phyloP scores from a whole-genome alignment of 1,284 basidiomycete species.

The Marasmius sp. region DNA sequence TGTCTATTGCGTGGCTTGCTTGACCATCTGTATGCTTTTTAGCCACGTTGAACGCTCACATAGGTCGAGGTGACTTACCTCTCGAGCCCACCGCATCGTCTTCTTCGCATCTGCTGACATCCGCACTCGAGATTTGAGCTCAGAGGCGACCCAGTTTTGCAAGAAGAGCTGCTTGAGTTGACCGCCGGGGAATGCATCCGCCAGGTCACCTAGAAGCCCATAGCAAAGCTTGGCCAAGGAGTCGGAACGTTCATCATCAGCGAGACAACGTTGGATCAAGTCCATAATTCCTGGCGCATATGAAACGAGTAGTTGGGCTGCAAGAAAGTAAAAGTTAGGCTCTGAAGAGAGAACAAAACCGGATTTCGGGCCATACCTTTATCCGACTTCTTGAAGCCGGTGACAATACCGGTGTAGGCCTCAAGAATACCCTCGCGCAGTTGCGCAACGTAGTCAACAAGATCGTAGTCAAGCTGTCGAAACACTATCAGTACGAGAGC shows the following conservation, averaged over 20 bases:
- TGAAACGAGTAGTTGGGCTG: slow-evolving; percentile 69
- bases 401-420: slow-evolving; percentile 94
- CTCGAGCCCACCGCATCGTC: slow-evolving; percentile 81
- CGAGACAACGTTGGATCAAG: slow-evolving; percentile 79
- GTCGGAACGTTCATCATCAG: slow-evolving; percentile 86
- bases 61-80: slow-evolving; percentile 44
- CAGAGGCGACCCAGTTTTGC: slow-evolving; percentile 78
- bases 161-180: slow-evolving; percentile 82
- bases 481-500: slow-evolving; percentile 7
- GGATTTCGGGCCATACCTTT: slow-evolving; percentile 49
- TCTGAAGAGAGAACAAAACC: not conserved
- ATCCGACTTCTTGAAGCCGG: slow-evolving; percentile 83
- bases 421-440: slow-evolving; percentile 96
- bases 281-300: slow-evolving; percentile 80
- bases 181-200: slow-evolving; percentile 80
- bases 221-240: slow-evolving; percentile 73
- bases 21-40: slow-evolving; percentile 56
- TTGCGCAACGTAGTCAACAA: slow-evolving; percentile 89
- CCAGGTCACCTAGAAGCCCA: slow-evolving; percentile 91
- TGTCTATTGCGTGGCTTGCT: slow-evolving; percentile 64
- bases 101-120: slow-evolving; percentile 72
- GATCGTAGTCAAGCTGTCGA: slow-evolving; percentile 79
- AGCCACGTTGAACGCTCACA: not conserved
- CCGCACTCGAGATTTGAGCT: slow-evolving; percentile 72
- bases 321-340: not conserved